These are phyloP conservation scores for Saprolegnia diclina DNA, from an alignment of 352 stramenopile genomes.

Conservation along the genomic window DNA sequence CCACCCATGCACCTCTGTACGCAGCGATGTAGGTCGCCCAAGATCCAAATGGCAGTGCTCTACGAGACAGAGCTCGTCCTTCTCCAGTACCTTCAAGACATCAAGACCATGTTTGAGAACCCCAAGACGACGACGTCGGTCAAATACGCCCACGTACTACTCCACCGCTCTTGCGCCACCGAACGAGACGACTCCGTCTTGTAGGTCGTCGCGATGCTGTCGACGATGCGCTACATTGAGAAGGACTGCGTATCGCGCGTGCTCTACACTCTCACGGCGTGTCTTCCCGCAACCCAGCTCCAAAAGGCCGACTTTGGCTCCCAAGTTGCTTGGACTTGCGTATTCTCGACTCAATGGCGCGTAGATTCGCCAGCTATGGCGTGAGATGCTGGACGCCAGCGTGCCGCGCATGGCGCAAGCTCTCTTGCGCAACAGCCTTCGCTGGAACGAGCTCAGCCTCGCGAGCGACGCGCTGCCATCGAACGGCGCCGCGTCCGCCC, in stretches of 20 bases:
- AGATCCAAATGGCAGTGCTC: conserved; percentile 5
- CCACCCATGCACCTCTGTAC: not conserved
- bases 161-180: not conserved
- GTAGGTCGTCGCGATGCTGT: conserved; percentile 21
- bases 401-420: conserved; percentile 17
- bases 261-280: not conserved
- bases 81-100: conserved; percentile 26
- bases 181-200: not conserved
- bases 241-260: not conserved
- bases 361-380: conserved; percentile 10
- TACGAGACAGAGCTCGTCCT: conserved; percentile 23
- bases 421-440: conserved; percentile 18
- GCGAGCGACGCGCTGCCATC: not conserved
- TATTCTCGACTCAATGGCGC: not conserved
- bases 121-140: conserved; percentile 20
- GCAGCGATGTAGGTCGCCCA: not conserved
- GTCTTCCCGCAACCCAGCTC: conserved; percentile 1
- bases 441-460: conserved; percentile 20
- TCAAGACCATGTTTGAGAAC: conserved; percentile 22
- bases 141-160: conserved; percentile 23
- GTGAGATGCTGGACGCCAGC: not conserved
- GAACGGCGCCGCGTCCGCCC: not conserved
- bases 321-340: not conserved
- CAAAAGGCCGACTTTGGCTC: conserved; percentile 19
- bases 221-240: conserved; percentile 25